phyloP scores from a whole-genome alignment of 139 green algal species.

The Nannochloris sp. region DNA sequence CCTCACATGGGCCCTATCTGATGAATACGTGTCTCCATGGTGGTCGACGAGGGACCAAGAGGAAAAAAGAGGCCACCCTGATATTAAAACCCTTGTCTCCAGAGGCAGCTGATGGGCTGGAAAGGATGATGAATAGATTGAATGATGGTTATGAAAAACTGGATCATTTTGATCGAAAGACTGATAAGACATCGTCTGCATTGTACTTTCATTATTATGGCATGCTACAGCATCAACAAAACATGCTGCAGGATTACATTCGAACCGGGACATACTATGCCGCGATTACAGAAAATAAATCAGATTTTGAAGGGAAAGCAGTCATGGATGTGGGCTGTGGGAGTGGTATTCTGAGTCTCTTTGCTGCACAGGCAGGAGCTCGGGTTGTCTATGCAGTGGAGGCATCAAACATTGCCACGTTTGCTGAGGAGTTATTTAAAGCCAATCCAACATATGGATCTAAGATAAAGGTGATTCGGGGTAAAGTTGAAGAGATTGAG shows the following conservation, averaged over 20 bases:
- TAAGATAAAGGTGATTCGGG: constrained; percentile 47
- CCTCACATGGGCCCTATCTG: too few species aligned
- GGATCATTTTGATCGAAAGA: constrained; percentile 62
- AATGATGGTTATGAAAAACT: neutral
- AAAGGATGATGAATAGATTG: neutral
- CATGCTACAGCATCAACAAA: constrained; percentile 88
- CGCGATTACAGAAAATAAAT: constrained; percentile 76
- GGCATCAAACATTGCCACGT: constrained; percentile 74
- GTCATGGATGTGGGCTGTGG: constrained; percentile 94
- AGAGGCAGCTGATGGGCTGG: neutral
- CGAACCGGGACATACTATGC: constrained; percentile 89
- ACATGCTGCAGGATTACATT: constrained; percentile 83
- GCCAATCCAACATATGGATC: constrained; percentile 46
- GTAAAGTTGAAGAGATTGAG: constrained; percentile 60
- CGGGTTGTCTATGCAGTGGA: constrained; percentile 91
- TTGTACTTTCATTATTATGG: constrained; percentile 85
- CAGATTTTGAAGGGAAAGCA: constrained; percentile 78
- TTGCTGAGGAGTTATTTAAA: constrained; percentile 54
- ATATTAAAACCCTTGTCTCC: neutral
- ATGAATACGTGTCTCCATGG: too few species aligned
- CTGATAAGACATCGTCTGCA: constrained; percentile 58
- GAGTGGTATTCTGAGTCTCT: constrained; percentile 90
- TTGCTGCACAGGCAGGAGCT: constrained; percentile 82
- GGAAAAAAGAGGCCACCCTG: neutral
- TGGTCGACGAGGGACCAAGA: too few species aligned